Conservation (phyloP, 163 green algal species). For the Trebouxiophyceae sp. region DNA sequence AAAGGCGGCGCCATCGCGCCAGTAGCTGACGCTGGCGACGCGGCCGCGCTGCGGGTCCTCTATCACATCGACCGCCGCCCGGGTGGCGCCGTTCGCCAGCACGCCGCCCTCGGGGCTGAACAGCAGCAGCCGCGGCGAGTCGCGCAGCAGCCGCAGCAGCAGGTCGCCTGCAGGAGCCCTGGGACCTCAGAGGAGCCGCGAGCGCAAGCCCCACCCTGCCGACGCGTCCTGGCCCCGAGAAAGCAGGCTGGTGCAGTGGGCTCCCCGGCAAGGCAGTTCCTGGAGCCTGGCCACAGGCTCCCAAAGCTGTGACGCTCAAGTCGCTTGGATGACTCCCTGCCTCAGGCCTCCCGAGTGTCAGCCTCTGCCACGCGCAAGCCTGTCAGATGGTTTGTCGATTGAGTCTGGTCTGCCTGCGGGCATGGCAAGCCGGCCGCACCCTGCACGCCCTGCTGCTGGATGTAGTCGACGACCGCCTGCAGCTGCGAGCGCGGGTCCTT, state of each 20-base stretch:
- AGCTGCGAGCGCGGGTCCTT: conserved; percentile 4
- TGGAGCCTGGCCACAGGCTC: no score
- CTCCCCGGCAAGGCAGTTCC: no score
- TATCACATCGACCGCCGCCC: conserved; percentile 11
- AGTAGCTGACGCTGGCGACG: conserved; percentile 22
- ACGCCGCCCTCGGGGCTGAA: conserved; percentile 17
- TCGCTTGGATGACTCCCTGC: no score
- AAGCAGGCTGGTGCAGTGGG: no score
- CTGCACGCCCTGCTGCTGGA: conserved; percentile 11
- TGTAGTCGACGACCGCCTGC: conserved; percentile 19
- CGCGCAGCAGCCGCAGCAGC: conserved; percentile 16
- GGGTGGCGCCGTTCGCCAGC: conserved; percentile 22
- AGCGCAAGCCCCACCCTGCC: no score
- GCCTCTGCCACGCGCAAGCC: no score
- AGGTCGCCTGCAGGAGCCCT: conserved; percentile 8
- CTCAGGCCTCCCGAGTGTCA: no score
- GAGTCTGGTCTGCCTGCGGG: no score
- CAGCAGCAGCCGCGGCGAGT: conserved; percentile 26
- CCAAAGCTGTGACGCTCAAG: no score
- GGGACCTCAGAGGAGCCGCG: no score
- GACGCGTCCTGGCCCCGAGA: no score
- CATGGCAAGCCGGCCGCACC: conserved; percentile 3
- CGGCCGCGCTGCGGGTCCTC: conserved; percentile 1
- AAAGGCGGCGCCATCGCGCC: conserved; percentile 27
- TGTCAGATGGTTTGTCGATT: no score